phyloP scores from a whole-genome alignment of 192 early-diverging fungal species.

The Backusella sp. region DNA sequence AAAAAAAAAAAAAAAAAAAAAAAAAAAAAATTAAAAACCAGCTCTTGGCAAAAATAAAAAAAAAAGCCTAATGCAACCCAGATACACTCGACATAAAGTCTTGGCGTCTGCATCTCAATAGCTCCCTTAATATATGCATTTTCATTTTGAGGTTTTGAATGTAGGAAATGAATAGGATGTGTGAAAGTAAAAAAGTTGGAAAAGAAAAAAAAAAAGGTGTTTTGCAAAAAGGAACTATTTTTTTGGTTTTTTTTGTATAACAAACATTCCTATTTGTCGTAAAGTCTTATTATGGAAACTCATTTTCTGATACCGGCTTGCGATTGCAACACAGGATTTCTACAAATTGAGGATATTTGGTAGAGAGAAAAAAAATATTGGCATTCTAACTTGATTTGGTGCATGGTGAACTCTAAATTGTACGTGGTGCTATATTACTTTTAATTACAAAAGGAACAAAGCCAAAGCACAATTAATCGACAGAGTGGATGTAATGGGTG shows the following conservation, averaged over 20 bases:
- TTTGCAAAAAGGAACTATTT: not conserved
- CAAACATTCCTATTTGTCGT: conserved; percentile 1
- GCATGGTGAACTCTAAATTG: not conserved
- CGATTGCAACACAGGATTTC: not conserved
- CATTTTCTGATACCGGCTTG: not conserved
- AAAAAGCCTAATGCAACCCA: not conserved
- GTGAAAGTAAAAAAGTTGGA: not conserved
- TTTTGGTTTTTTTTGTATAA: not conserved
- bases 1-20: too few relatives aligned
- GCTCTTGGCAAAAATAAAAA: conserved; percentile 13
- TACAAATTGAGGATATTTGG: not conserved
- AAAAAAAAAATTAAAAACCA: conserved; percentile 3
- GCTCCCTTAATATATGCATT: not conserved
- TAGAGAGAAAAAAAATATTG: not conserved
- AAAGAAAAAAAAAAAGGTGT: not conserved
- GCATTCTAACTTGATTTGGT: not conserved
- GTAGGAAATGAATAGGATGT: not conserved
- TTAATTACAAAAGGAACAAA: not conserved
- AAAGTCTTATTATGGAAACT: not conserved
- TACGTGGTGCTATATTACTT: not conserved
- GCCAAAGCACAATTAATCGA: not conserved
- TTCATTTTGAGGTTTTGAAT: not conserved
- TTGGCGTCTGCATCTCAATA: conserved; percentile 11
- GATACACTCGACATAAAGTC: conserved; percentile 11
- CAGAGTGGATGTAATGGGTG: too few relatives aligned